phyloP scores from a whole-genome alignment of 352 stramenopile genomes.

The Ophiocytium majus region DNA sequence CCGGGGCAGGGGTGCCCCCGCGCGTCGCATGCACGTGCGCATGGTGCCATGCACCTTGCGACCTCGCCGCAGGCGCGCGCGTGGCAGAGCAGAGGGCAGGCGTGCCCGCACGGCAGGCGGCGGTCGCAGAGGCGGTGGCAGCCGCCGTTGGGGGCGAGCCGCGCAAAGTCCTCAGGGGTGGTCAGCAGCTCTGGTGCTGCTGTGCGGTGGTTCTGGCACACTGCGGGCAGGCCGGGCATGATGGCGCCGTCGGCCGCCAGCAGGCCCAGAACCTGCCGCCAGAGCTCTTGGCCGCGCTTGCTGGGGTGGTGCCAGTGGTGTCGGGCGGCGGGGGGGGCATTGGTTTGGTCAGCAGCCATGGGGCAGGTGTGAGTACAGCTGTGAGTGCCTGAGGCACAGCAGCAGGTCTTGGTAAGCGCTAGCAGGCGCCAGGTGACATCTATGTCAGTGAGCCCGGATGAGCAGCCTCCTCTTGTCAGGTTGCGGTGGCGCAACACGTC shows the following conservation, averaged over 20 bases:
- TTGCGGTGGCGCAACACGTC: no score
- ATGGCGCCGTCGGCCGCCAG: constrained; percentile 28
- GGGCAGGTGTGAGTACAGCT: no score
- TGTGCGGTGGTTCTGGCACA: constrained; percentile 29
- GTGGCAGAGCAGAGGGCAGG: constrained; percentile 64
- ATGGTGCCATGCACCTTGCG: constrained; percentile 66
- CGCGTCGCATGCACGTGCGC: constrained; percentile 60
- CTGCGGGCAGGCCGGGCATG: constrained; percentile 36
- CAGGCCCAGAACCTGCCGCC: constrained; percentile 34
- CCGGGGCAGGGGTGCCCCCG: constrained; percentile 65
- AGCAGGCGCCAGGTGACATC: no score
- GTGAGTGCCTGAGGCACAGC: no score
- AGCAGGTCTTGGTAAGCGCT: no score
- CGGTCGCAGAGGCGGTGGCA: constrained; percentile 25
- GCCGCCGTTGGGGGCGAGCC: constrained; percentile 31
- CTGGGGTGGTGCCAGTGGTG: no score
- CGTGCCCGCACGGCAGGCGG: constrained; percentile 31
- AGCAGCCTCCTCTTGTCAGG: no score
- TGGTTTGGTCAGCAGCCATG: no score
- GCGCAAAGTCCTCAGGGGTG: constrained; percentile 32
- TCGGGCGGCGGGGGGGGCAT: no score
- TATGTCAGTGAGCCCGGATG: no score
- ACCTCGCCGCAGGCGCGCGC: constrained; percentile 62
- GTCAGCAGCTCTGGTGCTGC: constrained; percentile 20
- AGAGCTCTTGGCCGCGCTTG: constrained; percentile 28